Percentiles rank a stretch among this genome's conserved stretches.
Conservation (phyloP, 192 early-diverging fungal genomes). For the Coemansia sp. region DNA sequence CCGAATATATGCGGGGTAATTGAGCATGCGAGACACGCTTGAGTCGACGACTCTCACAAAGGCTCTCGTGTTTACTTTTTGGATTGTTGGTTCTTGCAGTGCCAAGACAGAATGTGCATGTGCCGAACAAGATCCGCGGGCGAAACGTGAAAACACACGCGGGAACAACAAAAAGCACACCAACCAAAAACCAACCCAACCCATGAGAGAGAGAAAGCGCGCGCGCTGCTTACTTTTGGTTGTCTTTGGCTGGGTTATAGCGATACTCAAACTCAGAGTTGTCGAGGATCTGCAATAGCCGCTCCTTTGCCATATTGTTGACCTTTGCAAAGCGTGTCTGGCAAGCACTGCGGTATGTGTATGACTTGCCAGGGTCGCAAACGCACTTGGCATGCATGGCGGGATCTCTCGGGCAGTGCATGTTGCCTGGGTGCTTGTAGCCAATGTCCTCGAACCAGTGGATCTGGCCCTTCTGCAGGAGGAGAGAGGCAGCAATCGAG, state of each 20-base stretch:
- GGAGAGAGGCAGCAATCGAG: slow-evolving; percentile 63
- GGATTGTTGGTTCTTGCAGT: too few species aligned
- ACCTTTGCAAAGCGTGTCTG: slow-evolving; percentile 49
- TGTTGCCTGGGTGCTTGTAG: slow-evolving; percentile 65
- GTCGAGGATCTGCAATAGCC: slow-evolving; percentile 42
- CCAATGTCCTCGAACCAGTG: slow-evolving; percentile 78
- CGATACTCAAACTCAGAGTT: slow-evolving; percentile 36
- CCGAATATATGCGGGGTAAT: not conserved
- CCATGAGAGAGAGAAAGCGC: too few species aligned
- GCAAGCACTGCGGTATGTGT: slow-evolving; percentile 53
- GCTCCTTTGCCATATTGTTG: slow-evolving; percentile 49
- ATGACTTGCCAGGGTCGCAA: slow-evolving; percentile 37
- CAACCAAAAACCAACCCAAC: too few species aligned
- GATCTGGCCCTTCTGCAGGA: slow-evolving; percentile 61
- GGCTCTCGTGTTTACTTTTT: too few species aligned
- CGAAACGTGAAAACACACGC: too few species aligned
- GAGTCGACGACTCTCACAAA: too few species aligned
- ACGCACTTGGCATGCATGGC: slow-evolving; percentile 48
- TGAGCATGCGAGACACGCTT: too few species aligned
- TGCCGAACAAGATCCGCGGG: too few species aligned
- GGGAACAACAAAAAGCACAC: too few species aligned
- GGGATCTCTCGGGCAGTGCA: slow-evolving; percentile 68
- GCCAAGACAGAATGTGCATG: too few species aligned
- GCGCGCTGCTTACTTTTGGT: not conserved
- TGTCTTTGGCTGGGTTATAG: not conserved